phyloP scores from a whole-genome alignment of 2,329 filamentous ascomycete species.

The Fusarium tuaranense region DNA sequence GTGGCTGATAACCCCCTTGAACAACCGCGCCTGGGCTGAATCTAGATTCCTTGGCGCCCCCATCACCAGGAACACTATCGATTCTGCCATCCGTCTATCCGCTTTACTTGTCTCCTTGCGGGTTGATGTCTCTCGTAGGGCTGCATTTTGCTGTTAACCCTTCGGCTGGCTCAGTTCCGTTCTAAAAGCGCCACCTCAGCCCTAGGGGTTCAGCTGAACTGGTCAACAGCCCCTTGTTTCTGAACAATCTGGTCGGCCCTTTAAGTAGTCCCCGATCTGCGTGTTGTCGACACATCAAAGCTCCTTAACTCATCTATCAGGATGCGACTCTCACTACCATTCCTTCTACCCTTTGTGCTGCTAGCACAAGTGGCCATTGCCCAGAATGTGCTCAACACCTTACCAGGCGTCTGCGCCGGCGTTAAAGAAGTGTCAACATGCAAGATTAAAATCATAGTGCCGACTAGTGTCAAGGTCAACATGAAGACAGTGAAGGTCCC shows the following conservation, averaged over 20 bases:
- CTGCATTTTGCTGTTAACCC: not conserved
- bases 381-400: not conserved
- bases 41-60: not conserved
- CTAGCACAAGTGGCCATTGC: not conserved
- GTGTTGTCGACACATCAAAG: not conserved
- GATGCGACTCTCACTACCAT: not conserved
- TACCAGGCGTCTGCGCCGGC: not conserved
- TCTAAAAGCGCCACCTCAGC: not conserved
- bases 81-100: not conserved
- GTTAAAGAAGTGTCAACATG: not conserved
- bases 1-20: not conserved
- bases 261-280: accelerated
- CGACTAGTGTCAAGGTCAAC: not conserved
- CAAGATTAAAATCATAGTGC: not conserved
- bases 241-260: no score
- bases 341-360: not conserved
- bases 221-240: not conserved
- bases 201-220: not conserved
- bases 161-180: not conserved
- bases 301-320: not conserved
- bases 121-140: not conserved
- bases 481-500: not conserved
- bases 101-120: not conserved
- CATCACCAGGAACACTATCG: not conserved
- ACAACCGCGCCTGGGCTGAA: not conserved